Evolutionary conservation across 2,329 filamentous ascomycete genomes (phyloP), one percentile per base, ranked within the genome.

Genomic region (Torrubiella hemipterigena): DNA sequence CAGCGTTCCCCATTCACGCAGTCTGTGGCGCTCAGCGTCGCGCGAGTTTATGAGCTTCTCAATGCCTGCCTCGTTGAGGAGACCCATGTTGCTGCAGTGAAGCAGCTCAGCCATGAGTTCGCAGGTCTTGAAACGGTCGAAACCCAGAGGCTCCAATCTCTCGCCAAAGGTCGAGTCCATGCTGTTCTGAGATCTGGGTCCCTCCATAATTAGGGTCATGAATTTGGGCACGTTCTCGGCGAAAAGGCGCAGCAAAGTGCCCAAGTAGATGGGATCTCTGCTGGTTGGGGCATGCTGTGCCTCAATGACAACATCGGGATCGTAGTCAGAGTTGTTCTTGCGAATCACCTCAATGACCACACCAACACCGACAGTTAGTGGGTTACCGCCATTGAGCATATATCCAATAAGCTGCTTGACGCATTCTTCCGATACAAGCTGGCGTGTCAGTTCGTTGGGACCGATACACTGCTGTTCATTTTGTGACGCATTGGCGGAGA

Each of bases 271-370:
- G 4, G 91, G 91, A 48, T 98, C 91, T 31, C 81, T 77, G 42
- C 76, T 81, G 2, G 86, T 89, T 0, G 89, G 89, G 33, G 78
- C 66, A 3, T 81, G 73, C 41, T 82, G 82, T 17, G 82, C 75
- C 36, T 86, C 84, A 29, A 81, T 76, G 38, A 87, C 77, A 44
- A 87, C 82, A 44, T 96, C 91, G 1, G 91, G 80, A 45, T 98
- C 91, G 52, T 98, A 98, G 56, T 98, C 91, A 1, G 91, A 96
- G 54, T 98, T 98, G 58, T 98, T 98, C 62, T 98, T 98, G 38
- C 91, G 75, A 51, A 98, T 98, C 27, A 98, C 91, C 58, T 98
- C 91, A 41, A 98, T 98, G 20, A 98, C 74, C 47, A 96, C 95
- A 14, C 91, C 91, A 9, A 98, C 91, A 30, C 91, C 91, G 12